A percentile compares a stretch with the other conserved stretches of the same genome.
These are phyloP conservation scores for Bathelium albidoporum DNA, from an alignment of 495 filamentous ascomycete genomes.

Conservation along the genomic window DNA sequence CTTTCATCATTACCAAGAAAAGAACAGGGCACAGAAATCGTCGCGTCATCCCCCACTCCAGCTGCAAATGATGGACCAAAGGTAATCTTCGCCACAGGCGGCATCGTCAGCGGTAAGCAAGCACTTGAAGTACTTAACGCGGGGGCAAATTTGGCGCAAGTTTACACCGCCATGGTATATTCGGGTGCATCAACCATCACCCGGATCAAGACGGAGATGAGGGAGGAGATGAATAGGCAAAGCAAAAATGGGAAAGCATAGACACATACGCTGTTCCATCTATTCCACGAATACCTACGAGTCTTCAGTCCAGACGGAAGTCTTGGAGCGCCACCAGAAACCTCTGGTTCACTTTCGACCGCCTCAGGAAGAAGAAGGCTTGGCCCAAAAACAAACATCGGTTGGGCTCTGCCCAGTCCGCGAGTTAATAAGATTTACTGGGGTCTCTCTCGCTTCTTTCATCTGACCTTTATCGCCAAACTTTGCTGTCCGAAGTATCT, in stretches of 20 bases:
- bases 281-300: no score
- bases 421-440: no score
- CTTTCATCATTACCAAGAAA: slow-evolving; percentile 2
- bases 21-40: no score
- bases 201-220: slow-evolving; percentile 79
- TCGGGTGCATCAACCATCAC: slow-evolving; percentile 78
- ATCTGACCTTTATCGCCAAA: no score
- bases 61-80: slow-evolving; percentile 40
- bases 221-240: slow-evolving; percentile 38
- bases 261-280: not conserved
- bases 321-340: no score
- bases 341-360: no score
- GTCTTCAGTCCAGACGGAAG: no score
- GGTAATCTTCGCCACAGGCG: slow-evolving; percentile 84
- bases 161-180: slow-evolving; percentile 69
- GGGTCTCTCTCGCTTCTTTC: no score
- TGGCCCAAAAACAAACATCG: no score
- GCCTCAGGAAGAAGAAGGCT: no score
- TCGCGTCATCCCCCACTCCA: not conserved
- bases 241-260: slow-evolving; percentile 10
- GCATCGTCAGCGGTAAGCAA: slow-evolving; percentile 76
- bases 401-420: no score
- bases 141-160: slow-evolving; percentile 78
- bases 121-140: slow-evolving; percentile 69
- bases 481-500: no score